Evolutionary conservation across 2,329 filamentous ascomycete species (phyloP), one percentile per base, ranked within the genome.

Genomic region (Thielaviopsis euricoi): DNA sequence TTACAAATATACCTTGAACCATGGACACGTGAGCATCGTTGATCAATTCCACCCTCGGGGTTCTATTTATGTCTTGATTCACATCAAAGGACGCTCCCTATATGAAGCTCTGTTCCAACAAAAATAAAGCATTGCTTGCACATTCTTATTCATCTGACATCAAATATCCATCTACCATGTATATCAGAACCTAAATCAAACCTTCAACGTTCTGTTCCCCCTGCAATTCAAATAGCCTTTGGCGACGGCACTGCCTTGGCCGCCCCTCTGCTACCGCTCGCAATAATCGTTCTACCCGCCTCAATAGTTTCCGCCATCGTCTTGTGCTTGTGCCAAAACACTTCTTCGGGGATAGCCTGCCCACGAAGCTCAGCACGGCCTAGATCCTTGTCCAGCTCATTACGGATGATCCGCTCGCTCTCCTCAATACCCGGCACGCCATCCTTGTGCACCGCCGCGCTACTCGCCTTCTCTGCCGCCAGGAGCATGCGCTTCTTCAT

Each of bases 401-500:
- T 76, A 29, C 80, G 73, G 2, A 80, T 87, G 60, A 88, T 86
- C 66, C 80, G 80, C 63, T 83, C 81, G 12, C 74, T 77, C 15
- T 72, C 74, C 50, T 71, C 71, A 49, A 76, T 71, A 3, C 73
- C 76, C 5, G 74, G 76, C 17, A 69, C 71, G 6, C 71, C 70
- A 19, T 74, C 71, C 57, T 71, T 72, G 2, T 75, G 74, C 1
- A 76, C 73, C 33, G 80, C 74, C 59, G 80, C 71, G 0, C 79
- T 82, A 13, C 89, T 70, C 23, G 79, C 86, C 65, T 90, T 85
- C 60, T 89, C 80, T n/a, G 50, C 33, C 17, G 54, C 40, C n/a
- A 56, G 56, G 1, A 97, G 77, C 57, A 89, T 82, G 63, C 80
- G 81, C 72, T 89, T 91, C 62, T 91, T 82, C 67, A 93, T 82